Evolutionary conservation across 495 filamentous ascomycete species (phyloP).

Genomic region (Neurospora sublineolata): DNA sequence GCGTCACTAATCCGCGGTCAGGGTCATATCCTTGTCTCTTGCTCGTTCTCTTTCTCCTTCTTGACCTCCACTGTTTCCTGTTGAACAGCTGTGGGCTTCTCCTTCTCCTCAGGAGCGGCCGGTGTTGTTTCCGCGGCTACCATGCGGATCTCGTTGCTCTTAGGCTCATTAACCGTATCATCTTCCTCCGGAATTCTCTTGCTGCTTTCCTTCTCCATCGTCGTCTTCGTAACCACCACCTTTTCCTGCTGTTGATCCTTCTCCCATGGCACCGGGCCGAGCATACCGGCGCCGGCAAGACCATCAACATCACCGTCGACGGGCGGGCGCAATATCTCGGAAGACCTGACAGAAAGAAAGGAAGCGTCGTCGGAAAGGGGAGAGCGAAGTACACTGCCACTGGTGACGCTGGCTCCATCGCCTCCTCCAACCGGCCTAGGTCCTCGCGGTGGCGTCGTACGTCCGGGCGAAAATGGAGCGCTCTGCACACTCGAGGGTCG

Average conservation of each 20-base stretch:
- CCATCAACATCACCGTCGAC: background rate
- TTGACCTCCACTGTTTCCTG: background rate
- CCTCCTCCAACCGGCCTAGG: background rate
- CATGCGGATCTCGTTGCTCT: background rate
- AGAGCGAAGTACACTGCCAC: background rate
- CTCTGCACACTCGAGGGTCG: background rate
- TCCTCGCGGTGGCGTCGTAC: background rate
- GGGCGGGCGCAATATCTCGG: background rate
- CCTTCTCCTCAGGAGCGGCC: background rate
- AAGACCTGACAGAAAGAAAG: background rate
- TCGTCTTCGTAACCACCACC: background rate
- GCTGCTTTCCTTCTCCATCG: background rate
- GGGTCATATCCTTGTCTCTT: background rate
- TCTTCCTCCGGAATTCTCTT: background rate
- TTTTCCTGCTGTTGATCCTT: background rate
- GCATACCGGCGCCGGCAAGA: background rate
- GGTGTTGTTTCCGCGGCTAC: background rate
- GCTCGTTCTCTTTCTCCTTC: background rate
- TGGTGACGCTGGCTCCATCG: background rate
- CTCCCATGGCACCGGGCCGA: background rate
- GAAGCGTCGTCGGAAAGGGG: background rate
- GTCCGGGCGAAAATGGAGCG: background rate
- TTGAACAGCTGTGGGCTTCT: background rate
- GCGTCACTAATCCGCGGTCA: background rate
- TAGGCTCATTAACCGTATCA: background rate